Evolutionary conservation across 768 basidiomycete species (phyloP).

Genomic region (Hirschioporus abietinus): DNA sequence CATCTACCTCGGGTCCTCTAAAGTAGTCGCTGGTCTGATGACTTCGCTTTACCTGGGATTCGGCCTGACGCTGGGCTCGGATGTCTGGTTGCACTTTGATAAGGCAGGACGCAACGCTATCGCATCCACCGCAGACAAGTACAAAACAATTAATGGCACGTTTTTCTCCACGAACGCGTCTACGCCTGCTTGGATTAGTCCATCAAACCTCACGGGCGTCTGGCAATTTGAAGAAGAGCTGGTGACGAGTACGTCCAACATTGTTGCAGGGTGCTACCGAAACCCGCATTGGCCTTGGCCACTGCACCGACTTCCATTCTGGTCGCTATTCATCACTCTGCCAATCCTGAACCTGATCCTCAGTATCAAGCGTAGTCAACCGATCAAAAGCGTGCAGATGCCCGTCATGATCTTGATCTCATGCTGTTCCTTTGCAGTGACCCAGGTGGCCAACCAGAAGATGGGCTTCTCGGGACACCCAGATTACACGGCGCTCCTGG

Average conservation of each 20-base stretch:
- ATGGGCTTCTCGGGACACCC: slow-evolving; percentile 37
- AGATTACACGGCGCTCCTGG: slow-evolving; percentile 80
- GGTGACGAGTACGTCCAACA: slow-evolving; percentile 27
- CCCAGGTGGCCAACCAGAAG: slow-evolving; percentile 61
- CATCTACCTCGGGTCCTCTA: slow-evolving; percentile 77
- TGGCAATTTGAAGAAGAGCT: slow-evolving; percentile 56
- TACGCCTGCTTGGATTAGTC: slow-evolving; percentile 31
- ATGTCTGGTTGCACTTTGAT: slow-evolving; percentile 72
- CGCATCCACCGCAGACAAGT: slow-evolving; percentile 45
- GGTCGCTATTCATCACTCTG: slow-evolving; percentile 72
- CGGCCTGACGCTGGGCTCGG: slow-evolving; percentile 79
- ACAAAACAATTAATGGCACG: slow-evolving; percentile 53
- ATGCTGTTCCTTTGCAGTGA: slow-evolving; percentile 72
- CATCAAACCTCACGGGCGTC: slow-evolving; percentile 48
- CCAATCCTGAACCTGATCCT: slow-evolving; percentile 68
- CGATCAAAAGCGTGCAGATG: slow-evolving; percentile 63
- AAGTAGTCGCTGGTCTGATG: slow-evolving; percentile 86
- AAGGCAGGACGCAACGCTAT: slow-evolving; percentile 46
- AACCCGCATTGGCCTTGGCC: slow-evolving; percentile 64
- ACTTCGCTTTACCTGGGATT: slow-evolving; percentile 85
- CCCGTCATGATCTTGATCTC: slow-evolving; percentile 83
- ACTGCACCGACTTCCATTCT: slow-evolving; percentile 75
- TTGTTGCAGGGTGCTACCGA: slow-evolving; percentile 64
- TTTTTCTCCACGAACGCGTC: slow-evolving; percentile 56
- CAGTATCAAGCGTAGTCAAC: slow-evolving; percentile 75